phyloP scores from a whole-genome alignment of 192 early-diverging fungal genomes.

The Haplosporangium gracile region DNA sequence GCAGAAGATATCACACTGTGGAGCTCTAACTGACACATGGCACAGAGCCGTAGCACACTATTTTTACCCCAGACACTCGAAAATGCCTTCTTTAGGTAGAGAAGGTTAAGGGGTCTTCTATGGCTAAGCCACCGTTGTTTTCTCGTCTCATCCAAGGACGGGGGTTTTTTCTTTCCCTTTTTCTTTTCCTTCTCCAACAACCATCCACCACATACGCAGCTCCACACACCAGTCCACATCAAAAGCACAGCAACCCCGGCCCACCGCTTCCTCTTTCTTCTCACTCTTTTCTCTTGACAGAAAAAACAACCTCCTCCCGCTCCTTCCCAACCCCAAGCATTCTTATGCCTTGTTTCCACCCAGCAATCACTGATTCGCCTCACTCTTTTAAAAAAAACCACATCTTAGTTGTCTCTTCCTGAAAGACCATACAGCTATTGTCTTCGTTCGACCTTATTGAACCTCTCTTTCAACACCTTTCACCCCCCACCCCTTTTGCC shows the following conservation, averaged over 20 bases:
- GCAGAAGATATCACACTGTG: too few relatives aligned
- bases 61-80: too few relatives aligned
- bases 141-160: too few relatives aligned
- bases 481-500: conserved; percentile 35
- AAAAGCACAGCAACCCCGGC: not conserved
- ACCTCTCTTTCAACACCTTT: not conserved
- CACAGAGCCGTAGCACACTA: too few relatives aligned
- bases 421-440: conserved; percentile 15
- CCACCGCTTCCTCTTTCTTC: not conserved
- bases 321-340: conserved; percentile 43
- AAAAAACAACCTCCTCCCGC: conserved; percentile 13
- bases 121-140: too few relatives aligned
- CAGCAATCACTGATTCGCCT: conserved; percentile 46
- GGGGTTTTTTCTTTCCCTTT: too few relatives aligned
- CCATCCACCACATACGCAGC: not conserved
- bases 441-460: not conserved
- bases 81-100: too few relatives aligned
- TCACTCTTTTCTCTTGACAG: not conserved
- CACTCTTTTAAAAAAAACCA: conserved; percentile 33
- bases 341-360: conserved; percentile 59
- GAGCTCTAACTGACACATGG: too few relatives aligned
- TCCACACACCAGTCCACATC: not conserved
- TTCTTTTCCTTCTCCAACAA: not conserved
- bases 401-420: conserved; percentile 35
- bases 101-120: too few relatives aligned